phyloP scores from a whole-genome alignment of 1,139 yeast species.

The Hansenula anomala region DNA sequence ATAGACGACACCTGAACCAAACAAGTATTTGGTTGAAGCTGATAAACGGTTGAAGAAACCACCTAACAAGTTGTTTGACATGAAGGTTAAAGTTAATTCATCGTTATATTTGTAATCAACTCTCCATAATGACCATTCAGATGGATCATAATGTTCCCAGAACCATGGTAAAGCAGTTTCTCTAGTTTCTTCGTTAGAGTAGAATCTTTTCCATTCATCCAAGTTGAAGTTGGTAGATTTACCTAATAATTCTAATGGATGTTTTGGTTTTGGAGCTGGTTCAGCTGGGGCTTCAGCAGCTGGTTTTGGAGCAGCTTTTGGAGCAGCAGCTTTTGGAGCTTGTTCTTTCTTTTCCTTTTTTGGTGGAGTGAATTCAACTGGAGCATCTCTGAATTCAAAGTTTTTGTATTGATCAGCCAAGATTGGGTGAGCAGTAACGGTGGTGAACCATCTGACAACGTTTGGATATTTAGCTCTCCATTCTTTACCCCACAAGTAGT shows the following conservation, averaged over 20 bases:
- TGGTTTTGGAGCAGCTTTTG: conserved; percentile 29
- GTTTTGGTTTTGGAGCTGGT: conserved; percentile 64
- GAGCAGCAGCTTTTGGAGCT: conserved; percentile 27
- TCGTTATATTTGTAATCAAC: conserved; percentile 98
- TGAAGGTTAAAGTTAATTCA: conserved; percentile 92
- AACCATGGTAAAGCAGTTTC: conserved; percentile 94
- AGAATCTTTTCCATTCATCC: conserved; percentile 95
- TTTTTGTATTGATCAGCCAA: conserved; percentile 42
- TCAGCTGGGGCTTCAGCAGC: conserved; percentile 36
- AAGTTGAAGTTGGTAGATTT: conserved; percentile 58
- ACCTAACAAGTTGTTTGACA: conserved; percentile 98
- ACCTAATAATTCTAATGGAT: conserved; percentile 86
- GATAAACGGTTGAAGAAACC: conserved; percentile 96
- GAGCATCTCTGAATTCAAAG: conserved; percentile 59
- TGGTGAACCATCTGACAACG: conserved; percentile 81
- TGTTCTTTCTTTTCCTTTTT: conserved; percentile 67
- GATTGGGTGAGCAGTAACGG: conserved; percentile 55
- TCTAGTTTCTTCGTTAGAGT: conserved; percentile 98
- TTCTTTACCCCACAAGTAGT: conserved; percentile 62
- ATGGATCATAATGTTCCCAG: conserved; percentile 92
- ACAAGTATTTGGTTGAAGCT: conserved; percentile 90
- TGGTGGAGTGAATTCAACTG: conserved; percentile 68
- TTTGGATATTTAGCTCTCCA: conserved; percentile 78
- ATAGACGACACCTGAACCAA: conserved; percentile 90
- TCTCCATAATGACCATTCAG: conserved; percentile 94